phyloP scores from a whole-genome alignment of 768 basidiomycete species.

The Tricholoma sp. region DNA sequence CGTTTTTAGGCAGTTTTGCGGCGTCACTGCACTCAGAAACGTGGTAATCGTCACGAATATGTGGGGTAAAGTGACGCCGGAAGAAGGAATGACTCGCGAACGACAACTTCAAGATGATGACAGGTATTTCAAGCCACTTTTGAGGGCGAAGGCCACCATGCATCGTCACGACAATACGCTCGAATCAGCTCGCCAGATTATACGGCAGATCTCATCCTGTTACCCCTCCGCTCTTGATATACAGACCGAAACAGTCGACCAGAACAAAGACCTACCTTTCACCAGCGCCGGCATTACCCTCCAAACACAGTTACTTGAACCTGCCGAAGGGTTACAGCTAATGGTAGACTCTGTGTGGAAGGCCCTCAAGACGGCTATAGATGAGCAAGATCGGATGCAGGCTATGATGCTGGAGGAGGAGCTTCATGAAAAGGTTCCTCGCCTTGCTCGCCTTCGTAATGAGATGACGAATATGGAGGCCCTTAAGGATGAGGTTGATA shows the following conservation, averaged over 20 bases:
- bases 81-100: too few species aligned
- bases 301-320: not conserved
- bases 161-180: not conserved
- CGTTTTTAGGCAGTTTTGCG: too few species aligned
- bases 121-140: too few species aligned
- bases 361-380: not conserved
- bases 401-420: not conserved
- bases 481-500: not conserved
- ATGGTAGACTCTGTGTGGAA: not conserved
- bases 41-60: too few species aligned
- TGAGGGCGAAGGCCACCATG: not conserved
- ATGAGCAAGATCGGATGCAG: not conserved
- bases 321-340: not conserved
- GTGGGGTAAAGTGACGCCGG: too few species aligned
- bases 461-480: not conserved
- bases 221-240: constrained; percentile 8
- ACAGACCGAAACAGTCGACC: constrained; percentile 15
- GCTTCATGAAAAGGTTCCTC: not conserved
- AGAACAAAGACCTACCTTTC: constrained; percentile 5
- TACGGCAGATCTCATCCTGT: constrained; percentile 8
- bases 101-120: too few species aligned
- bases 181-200: constrained; percentile 15
- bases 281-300: constrained; percentile 8
- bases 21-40: too few species aligned
- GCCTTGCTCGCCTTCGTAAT: not conserved